Evolutionary conservation across 352 stramenopile species (phyloP), one percentile per base, ranked within the genome.

Genomic region (Blastocystis sp.): DNA sequence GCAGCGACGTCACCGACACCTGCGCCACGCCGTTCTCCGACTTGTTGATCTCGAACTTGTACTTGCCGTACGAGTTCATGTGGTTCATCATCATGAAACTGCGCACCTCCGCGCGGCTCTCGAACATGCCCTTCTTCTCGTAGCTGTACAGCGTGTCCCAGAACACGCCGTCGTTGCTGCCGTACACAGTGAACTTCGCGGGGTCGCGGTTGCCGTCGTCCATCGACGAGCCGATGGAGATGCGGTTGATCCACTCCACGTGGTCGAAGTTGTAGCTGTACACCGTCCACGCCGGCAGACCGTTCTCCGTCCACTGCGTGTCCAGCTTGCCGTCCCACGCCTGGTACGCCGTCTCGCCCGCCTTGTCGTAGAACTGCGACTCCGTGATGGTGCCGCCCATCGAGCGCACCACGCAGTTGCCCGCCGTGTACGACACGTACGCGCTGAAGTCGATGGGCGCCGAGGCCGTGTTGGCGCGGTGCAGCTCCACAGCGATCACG

Each of bases 61-160:
- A 85, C 51, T 85, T 62, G n/a, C 50, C 35, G 31, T 85, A 85
- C 6, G 74, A 85, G 13, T 85, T 85, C 74, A 85, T 85, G 37
- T 85, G 74, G 60, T 85, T 55, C 74, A 85, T 85, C 74, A 85
- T 85, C 74, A 85, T 85, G 51, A 85, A 85, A 0, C 4, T 51
- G 10, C 29, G 31, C 74, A 9, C 1, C 51, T 67, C 0, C 16
- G 16, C 4, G 35, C 74, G 74, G 35, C 19, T 24, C n/a, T 69
- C 33, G 33, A 85, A 85, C 60, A 69, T 69, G 45, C 45, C 16
- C 45, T 6, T 55, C 51, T 24, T 29, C 50, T 67, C 24, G 41
- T 85, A 85, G 3, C 9, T 39, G 55, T 63, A 80, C 21, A 85
- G 51, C 4, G 51, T 16, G 41, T 66, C 62, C 79, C 79, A 89